Percentiles rank a stretch among this genome's conserved stretches.
Conservation (phyloP, 441 rosid genomes). For the Codiaeum variegatum region DNA sequence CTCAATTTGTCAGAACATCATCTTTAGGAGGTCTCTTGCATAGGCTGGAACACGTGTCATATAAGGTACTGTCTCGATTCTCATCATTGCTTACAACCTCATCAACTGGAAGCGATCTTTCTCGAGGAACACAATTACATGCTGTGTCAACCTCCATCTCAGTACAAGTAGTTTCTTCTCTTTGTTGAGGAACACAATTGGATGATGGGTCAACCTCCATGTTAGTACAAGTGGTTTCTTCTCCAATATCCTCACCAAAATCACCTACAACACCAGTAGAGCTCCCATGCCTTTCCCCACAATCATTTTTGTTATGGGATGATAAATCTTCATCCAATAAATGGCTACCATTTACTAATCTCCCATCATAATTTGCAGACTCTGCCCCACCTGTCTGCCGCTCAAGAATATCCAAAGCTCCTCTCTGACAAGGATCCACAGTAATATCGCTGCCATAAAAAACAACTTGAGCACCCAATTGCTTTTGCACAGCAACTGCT, state of each 20-base stretch:
- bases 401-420: slow-evolving; percentile 15
- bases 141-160: slow-evolving; percentile 30
- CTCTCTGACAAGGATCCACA: slow-evolving; percentile 20
- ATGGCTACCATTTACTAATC: slow-evolving; percentile 16
- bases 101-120: slow-evolving; percentile 17
- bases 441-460: slow-evolving; percentile 18
- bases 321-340: slow-evolving; percentile 17
- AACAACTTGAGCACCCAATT: slow-evolving; percentile 38
- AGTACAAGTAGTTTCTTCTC: slow-evolving; percentile 24
- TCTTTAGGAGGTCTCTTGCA: slow-evolving; percentile 14
- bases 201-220: slow-evolving; percentile 29
- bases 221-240: slow-evolving; percentile 22
- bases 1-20: slow-evolving; percentile 12
- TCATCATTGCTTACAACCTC: slow-evolving; percentile 26
- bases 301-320: slow-evolving; percentile 16
- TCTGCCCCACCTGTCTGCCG: slow-evolving; percentile 18
- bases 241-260: slow-evolving; percentile 21
- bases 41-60: background rate
- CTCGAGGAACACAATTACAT: slow-evolving; percentile 17
- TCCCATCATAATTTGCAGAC: slow-evolving; percentile 21
- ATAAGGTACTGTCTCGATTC: slow-evolving; percentile 13
- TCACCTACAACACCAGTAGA: slow-evolving; percentile 17
- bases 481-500: slow-evolving; percentile 54
- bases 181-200: slow-evolving; percentile 16
- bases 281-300: slow-evolving; percentile 14